A percentile compares a stretch with the other conserved stretches of the same genome.
These are phyloP conservation scores for Parsonsia alboflavescens DNA, from an alignment of 257 asterid species.

Conservation along the genomic window DNA sequence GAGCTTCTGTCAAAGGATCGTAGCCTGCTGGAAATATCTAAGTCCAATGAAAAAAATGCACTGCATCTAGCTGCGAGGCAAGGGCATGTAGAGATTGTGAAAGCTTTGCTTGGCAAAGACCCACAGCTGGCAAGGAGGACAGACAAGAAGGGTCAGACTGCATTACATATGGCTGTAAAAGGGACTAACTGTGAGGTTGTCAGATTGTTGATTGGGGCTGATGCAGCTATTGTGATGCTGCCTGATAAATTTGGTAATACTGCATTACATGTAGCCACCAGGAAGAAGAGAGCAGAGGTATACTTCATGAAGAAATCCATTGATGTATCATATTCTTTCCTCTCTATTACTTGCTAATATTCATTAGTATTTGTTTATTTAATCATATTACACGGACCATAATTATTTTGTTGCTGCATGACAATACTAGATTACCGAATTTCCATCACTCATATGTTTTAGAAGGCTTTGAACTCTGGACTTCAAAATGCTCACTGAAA, in stretches of 20 bases:
- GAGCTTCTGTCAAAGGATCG: conserved; percentile 41
- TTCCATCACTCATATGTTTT: background rate
- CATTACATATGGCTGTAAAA: conserved; percentile 56
- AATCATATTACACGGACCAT: background rate
- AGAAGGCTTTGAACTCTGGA: background rate
- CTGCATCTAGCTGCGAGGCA: conserved; percentile 56
- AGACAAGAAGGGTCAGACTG: conserved; percentile 58
- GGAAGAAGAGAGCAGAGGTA: conserved; percentile 55
- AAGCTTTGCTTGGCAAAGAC: conserved; percentile 48
- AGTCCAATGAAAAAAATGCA: conserved; percentile 50
- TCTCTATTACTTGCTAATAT: background rate
- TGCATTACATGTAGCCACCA: conserved; percentile 46
- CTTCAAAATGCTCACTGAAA: background rate
- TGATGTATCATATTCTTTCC: background rate
- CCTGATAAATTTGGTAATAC: conserved; percentile 46
- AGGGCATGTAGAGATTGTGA: conserved; percentile 47
- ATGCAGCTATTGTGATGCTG: conserved; percentile 54
- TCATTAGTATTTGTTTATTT: background rate
- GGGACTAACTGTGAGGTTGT: conserved; percentile 50
- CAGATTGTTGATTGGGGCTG: conserved; percentile 43
- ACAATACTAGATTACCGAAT: background rate
- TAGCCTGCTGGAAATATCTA: conserved; percentile 42
- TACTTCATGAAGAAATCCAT: background rate
- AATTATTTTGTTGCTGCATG: background rate
- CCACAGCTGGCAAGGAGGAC: conserved; percentile 48